Evolutionary conservation across 2,329 filamentous ascomycete species (phyloP).

Genomic region (Xylaria sp.): DNA sequence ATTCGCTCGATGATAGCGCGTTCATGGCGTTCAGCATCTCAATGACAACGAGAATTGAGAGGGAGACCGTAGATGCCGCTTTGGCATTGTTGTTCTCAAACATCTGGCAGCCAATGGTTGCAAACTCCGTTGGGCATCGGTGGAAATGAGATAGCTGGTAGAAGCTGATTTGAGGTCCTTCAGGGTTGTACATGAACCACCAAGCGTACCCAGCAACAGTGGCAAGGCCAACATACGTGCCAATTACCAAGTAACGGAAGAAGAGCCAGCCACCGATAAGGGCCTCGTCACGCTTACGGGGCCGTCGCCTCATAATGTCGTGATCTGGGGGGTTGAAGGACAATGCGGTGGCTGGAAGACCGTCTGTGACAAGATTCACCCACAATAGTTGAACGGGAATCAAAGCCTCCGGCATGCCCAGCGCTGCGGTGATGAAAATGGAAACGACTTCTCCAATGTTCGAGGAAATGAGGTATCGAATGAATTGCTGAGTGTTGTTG

Average conservation of each 20-base stretch:
- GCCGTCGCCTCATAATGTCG: slow-evolving; percentile 94
- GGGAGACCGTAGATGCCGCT: slow-evolving; percentile 89
- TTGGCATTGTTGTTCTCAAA: slow-evolving; percentile 88
- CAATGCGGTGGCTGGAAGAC: slow-evolving; percentile 92
- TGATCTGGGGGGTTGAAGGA: slow-evolving; percentile 99
- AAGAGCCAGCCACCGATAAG: slow-evolving; percentile 97
- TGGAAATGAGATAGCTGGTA: slow-evolving; percentile 93
- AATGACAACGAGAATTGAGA: slow-evolving; percentile 93
- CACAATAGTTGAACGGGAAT: slow-evolving; percentile 97
- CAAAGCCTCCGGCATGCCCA: slow-evolving; percentile 97
- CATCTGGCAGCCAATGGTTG: slow-evolving; percentile 91
- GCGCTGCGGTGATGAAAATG: slow-evolving; percentile 95
- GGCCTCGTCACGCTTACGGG: slow-evolving; percentile 90
- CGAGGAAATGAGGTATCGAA: slow-evolving; percentile 97
- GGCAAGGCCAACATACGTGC: slow-evolving; percentile 91
- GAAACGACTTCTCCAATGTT: slow-evolving; percentile 99
- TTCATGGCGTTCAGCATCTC: slow-evolving; percentile 99
- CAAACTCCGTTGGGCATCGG: slow-evolving; percentile 85
- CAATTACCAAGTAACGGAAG: slow-evolving; percentile 96
- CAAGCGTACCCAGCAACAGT: slow-evolving; percentile 98
- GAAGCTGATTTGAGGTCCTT: slow-evolving; percentile 91
- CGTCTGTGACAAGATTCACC: slow-evolving; percentile 98
- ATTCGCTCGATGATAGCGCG: slow-evolving; percentile 93
- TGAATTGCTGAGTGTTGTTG: slow-evolving; percentile 99
- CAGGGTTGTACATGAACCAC: slow-evolving; percentile 98